Percentiles rank a stretch among this genome's conserved stretches.
Conservation (phyloP, 2,329 filamentous ascomycete genomes). For the Cladosporium sp. region DNA sequence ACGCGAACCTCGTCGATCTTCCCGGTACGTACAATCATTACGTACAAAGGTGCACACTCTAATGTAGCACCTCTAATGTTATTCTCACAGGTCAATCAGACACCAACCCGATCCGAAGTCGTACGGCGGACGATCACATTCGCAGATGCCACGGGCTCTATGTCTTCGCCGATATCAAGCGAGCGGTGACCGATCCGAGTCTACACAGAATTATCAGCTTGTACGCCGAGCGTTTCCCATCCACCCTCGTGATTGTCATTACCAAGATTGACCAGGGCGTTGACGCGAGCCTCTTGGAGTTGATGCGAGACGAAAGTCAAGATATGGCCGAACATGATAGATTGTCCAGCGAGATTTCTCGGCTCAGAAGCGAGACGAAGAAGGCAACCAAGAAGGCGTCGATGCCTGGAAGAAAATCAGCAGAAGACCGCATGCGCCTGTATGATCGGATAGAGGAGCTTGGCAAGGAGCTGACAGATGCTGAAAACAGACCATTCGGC, state of each 20-base stretch:
- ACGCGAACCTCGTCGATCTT: background rate
- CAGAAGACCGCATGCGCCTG: slow-evolving; percentile 3
- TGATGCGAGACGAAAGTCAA: background rate
- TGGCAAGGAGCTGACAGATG: background rate
- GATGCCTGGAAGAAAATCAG: background rate
- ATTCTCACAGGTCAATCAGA: too few relatives aligned
- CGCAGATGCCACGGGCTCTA: background rate
- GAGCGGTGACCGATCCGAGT: slow-evolving; percentile 12
- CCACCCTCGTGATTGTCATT: background rate
- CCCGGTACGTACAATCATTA: background rate
- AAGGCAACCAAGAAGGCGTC: background rate
- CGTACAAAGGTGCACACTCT: too few relatives aligned
- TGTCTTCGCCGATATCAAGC: background rate
- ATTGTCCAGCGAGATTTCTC: background rate
- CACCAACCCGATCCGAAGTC: too few relatives aligned
- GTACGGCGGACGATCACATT: background rate
- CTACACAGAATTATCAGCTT: background rate
- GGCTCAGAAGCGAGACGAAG: background rate
- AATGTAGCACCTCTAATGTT: too few relatives aligned
- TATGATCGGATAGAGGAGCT: background rate
- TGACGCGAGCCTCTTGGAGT: background rate
- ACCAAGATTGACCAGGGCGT: slow-evolving; percentile 10
- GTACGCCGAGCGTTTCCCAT: background rate
- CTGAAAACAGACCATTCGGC: background rate
- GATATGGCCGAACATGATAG: background rate